Base-by-base conservation (phyloP, 768 basidiomycete genomes). In the button mushroom (Agaricus bisporus) region DNA sequence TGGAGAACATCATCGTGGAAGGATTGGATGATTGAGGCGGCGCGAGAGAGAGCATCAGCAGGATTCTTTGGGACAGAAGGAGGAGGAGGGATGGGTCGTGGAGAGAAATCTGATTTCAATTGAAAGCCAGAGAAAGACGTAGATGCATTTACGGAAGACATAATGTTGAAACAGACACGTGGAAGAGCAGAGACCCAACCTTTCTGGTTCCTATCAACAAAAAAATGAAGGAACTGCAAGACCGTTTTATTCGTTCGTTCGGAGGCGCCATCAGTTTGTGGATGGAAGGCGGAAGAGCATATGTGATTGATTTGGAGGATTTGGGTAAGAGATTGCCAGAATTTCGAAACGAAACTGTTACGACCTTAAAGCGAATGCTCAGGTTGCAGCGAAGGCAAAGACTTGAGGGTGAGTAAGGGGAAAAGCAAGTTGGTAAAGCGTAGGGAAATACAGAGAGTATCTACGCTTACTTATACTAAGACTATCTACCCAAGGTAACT, bases 91-190 rank as follows among this genome's bases (percentile, higher is more conserved):
- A 59, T 4, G 64, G 63, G 0, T 0, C 58, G 49, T 0, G 64
- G 67, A 1, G 61, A 60, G 6, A 41, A 48, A 0, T 66, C 60
- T 14, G 55, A 17, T 11, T 57, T 53, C 0, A 70, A 55, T 20
- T 70, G 66, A 47, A 70, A 73, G 0, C 51, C 54, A 0, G 64
- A 62, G 49, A 66, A 66, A 0, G 65, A 63, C 0, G 68, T 70
- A 0, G 63, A 64, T 0, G 55, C 25, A 41, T 70, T 70, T 0
- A 66, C 56, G 0, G 63, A 61, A 41, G 66, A 67, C 62, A 72
- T 73, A 5, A 71, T 46, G 6, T 60, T 36, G 53, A 72, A 73
- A 2, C 59, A 50, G 0, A 71, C 54, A 0, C 28, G 38, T 0
- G 65, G 69, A 0, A 72, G 49, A 0, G 63, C 57, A 0, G 28